Evolutionary conservation across 2,329 filamentous ascomycete species (phyloP).

Genomic region (Scytalidium sp.): DNA sequence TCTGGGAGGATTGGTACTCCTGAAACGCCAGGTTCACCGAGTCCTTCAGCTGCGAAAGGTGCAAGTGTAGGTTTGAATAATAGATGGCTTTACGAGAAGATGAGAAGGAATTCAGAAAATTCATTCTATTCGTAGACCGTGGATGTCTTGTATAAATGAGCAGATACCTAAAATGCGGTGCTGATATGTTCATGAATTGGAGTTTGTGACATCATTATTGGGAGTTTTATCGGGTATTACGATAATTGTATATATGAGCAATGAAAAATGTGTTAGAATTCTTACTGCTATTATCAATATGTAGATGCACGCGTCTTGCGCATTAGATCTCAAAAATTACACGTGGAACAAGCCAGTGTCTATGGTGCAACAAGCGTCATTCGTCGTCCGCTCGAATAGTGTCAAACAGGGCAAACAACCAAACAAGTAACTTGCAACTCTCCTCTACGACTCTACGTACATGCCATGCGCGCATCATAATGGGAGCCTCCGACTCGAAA

Average conservation of each 20-base stretch:
- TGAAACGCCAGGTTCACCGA: constrained; percentile 65
- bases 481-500: constrained; percentile 99
- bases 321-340: neutral
- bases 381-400: neutral
- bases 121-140: constrained; percentile 5
- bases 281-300: neutral
- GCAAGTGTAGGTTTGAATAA: constrained; percentile 79
- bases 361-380: neutral
- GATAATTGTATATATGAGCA: neutral
- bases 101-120: constrained; percentile 40
- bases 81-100: constrained; percentile 93
- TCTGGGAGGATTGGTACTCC: constrained; percentile 35
- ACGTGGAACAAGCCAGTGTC: neutral
- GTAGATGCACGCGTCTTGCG: neutral
- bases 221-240: neutral
- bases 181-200: neutral
- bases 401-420: neutral
- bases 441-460: neutral
- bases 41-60: constrained; percentile 62
- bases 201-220: neutral
- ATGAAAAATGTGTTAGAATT: neutral
- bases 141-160: constrained; percentile 14
- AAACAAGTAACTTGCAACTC: neutral
- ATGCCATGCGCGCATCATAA: constrained; percentile 37
- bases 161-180: constrained; percentile 21